These are phyloP conservation scores for Collybia sp. DNA, from an alignment of 768 basidiomycete genomes.

Conservation along the genomic window DNA sequence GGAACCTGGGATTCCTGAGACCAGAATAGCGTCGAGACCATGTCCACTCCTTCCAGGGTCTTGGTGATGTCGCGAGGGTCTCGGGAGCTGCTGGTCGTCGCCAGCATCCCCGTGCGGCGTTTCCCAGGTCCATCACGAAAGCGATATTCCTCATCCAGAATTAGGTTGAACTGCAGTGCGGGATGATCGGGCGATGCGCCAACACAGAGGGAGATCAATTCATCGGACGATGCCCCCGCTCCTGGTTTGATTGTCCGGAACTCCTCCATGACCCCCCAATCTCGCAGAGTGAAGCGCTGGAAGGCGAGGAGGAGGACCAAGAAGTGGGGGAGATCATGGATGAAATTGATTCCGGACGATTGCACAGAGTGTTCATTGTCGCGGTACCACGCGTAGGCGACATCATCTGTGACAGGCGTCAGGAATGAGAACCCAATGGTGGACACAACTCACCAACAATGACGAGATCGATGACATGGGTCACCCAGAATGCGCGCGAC, in stretches of 20 bases:
- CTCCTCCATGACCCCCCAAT: constrained; percentile 16
- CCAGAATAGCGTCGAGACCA: neutral
- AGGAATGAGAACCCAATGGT: neutral
- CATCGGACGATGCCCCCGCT: neutral
- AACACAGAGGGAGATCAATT: neutral
- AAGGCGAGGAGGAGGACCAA: constrained; percentile 18
- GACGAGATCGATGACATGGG: constrained; percentile 1
- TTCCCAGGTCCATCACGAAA: too few relatives aligned
- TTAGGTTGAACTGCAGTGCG: neutral
- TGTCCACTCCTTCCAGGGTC: too few relatives aligned
- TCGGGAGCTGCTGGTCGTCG: too few relatives aligned
- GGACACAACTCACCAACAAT: constrained; percentile 2
- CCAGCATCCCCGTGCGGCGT: too few relatives aligned
- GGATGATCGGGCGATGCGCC: neutral
- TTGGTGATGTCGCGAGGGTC: too few relatives aligned
- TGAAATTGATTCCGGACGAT: constrained; percentile 17
- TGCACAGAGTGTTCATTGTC: constrained; percentile 20
- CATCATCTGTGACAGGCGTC: constrained; percentile 9
- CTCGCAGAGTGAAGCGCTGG: constrained; percentile 15
- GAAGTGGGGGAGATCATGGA: constrained; percentile 17
- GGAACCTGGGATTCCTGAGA: neutral
- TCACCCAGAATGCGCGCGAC: constrained; percentile 1
- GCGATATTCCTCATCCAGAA: too few relatives aligned
- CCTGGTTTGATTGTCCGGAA: constrained; percentile 1
- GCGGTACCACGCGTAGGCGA: constrained; percentile 18